Percentiles rank a stretch among this genome's conserved stretches.
Evolutionary conservation across 2,329 filamentous ascomycete genomes (phyloP).

Genomic region (Aspergillus oerlinghausenensis): DNA sequence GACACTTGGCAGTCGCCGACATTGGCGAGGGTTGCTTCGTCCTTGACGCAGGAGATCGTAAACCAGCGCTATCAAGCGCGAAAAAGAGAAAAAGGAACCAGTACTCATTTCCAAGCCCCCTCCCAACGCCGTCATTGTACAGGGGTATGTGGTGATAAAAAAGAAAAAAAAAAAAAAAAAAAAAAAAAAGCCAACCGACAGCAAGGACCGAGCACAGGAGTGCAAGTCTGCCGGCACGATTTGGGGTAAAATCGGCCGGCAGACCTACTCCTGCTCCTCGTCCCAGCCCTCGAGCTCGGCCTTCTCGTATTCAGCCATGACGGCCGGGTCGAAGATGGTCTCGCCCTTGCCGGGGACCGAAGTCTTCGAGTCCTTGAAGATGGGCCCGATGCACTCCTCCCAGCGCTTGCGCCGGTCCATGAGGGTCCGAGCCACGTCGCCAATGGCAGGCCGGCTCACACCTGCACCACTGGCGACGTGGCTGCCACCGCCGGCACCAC

Average conservation of each 20-base stretch:
- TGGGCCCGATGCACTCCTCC: conserved; percentile 84
- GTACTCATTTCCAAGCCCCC: not conserved
- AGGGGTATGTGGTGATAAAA: conserved; percentile 2
- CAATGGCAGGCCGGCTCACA: conserved; percentile 61
- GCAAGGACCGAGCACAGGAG: conserved; percentile 7
- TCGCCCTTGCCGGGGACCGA: conserved; percentile 66
- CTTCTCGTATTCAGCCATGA: conserved; percentile 70
- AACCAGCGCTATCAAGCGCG: not conserved
- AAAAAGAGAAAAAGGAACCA: not conserved
- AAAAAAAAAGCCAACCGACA: conserved; percentile 1
- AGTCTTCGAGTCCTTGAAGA: conserved; percentile 79
- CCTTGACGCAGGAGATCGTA: not conserved
- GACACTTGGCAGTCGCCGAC: not conserved
- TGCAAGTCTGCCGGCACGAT: not conserved
- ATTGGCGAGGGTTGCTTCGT: not conserved
- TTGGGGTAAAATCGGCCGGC: not conserved
- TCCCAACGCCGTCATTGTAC: not conserved
- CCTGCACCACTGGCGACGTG: conserved; percentile 43
- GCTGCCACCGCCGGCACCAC: conserved; percentile 68
- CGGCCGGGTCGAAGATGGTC: conserved; percentile 67
- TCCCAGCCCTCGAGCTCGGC: conserved; percentile 77
- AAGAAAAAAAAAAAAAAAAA: not conserved
- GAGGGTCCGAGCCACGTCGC: conserved; percentile 81
- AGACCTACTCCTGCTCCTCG: conserved; percentile 62
- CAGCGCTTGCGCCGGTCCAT: conserved; percentile 89